Conservation (phyloP, 108 stramenopile genomes). For the Nannochloropsis gaditana region DNA sequence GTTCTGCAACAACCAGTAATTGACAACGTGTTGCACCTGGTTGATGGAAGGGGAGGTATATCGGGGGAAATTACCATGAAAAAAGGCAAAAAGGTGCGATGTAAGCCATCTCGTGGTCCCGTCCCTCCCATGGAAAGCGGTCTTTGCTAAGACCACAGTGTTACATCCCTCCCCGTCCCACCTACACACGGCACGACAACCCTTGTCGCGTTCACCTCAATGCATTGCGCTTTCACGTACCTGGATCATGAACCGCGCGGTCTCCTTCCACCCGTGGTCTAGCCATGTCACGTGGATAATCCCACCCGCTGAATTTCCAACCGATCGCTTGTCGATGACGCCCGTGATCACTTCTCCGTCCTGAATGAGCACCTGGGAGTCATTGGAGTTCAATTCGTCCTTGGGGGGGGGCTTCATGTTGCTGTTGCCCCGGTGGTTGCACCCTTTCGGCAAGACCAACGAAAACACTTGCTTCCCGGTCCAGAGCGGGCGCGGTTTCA, state of each 20-base stretch:
- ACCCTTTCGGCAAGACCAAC: constrained; percentile 71
- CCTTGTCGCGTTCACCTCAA: too few relatives aligned
- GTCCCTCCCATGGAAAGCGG: too few relatives aligned
- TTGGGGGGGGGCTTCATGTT: constrained; percentile 12
- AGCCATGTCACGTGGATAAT: constrained; percentile 94
- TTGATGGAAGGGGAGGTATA: background rate
- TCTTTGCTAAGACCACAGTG: background rate
- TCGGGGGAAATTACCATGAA: background rate
- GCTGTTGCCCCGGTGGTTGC: constrained; percentile 8
- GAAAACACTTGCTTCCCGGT: constrained; percentile 96
- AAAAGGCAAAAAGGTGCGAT: too few relatives aligned
- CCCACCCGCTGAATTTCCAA: constrained; percentile 88
- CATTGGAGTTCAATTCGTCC: constrained; percentile 69
- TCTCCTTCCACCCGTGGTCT: constrained; percentile 85
- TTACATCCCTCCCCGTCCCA: background rate
- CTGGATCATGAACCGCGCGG: constrained; percentile 86
- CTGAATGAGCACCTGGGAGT: constrained; percentile 77
- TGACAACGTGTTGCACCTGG: constrained; percentile 84
- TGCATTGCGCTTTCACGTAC: background rate
- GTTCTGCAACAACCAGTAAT: constrained; percentile 87
- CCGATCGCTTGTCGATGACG: constrained; percentile 91
- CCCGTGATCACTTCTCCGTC: constrained; percentile 88
- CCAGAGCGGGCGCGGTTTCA: constrained; percentile 92
- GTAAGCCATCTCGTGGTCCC: too few relatives aligned
- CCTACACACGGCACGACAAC: background rate